Conservation (phyloP, 148 eudicot species). For the Oxyria digyna region DNA sequence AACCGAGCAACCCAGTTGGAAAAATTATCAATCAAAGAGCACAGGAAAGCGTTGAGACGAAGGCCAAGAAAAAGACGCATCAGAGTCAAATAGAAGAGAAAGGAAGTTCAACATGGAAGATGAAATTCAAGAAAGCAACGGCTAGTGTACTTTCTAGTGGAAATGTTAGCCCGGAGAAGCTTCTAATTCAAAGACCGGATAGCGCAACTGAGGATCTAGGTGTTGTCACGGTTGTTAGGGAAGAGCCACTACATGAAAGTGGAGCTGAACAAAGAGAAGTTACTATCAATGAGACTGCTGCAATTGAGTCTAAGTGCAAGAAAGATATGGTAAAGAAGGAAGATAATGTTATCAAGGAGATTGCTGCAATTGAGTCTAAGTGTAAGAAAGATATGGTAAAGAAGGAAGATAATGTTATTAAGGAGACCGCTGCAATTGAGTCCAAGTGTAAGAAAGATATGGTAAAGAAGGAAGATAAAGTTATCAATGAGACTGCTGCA, state of each 20-base stretch:
- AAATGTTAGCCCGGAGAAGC: not conserved
- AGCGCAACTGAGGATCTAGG: not conserved
- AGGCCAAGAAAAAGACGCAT: not conserved
- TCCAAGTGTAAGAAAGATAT: not conserved
- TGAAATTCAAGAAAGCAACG: slow-evolving; percentile 4
- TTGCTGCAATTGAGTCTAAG: no score
- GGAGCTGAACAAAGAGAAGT: not conserved
- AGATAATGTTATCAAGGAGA: no score
- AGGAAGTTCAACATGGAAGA: not conserved
- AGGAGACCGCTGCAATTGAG: not conserved
- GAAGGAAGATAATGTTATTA: no score
- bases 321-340: no score
- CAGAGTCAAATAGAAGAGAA: not conserved
- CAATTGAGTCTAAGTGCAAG: no score
- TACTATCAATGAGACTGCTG: no score
- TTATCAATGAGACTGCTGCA: not conserved
- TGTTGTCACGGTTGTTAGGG: not conserved
- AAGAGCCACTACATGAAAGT: not conserved
- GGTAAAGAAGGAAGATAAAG: not conserved
- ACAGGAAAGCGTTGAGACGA: not conserved
- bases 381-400: no score
- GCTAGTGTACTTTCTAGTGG: not conserved
- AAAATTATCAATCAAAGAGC: not conserved
- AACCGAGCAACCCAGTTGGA: not conserved
- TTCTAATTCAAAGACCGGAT: not conserved